Evolutionary conservation across 139 green algal genomes (phyloP).

Genomic region (Micractinium sp.): DNA sequence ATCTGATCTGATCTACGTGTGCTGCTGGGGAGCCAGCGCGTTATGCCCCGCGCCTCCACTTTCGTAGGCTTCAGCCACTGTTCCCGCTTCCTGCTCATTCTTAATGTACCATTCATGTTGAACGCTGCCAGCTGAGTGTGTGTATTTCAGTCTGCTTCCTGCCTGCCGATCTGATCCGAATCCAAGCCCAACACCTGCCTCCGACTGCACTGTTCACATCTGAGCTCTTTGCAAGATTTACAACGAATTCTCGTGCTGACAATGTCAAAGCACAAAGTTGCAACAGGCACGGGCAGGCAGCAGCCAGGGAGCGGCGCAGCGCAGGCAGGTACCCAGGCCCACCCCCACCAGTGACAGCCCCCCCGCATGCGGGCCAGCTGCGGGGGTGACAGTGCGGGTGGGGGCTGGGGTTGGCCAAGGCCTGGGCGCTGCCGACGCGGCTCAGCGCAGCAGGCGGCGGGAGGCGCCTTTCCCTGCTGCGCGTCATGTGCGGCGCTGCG

Average conservation of each 20-base stretch:
- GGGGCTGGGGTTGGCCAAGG: neutral
- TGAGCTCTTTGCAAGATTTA: neutral
- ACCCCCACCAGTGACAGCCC: neutral
- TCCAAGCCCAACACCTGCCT: no score
- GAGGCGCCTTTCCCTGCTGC: conserved; percentile 23
- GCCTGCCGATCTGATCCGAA: neutral
- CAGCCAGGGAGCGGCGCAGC: neutral
- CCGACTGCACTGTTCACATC: no score
- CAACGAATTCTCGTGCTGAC: neutral
- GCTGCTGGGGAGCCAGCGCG: no score
- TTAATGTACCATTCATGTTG: no score
- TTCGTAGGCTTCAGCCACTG: no score
- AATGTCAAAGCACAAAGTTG: neutral
- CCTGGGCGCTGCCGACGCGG: neutral
- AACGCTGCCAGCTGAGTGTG: no score
- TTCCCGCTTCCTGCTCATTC: no score
- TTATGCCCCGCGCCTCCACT: no score
- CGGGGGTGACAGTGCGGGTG: no score
- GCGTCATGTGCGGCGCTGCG: conserved; percentile 29
- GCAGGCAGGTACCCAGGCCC: neutral
- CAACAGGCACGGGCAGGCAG: neutral
- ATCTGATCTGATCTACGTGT: no score
- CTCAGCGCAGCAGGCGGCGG: conserved; percentile 23
- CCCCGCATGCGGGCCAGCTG: conserved; percentile 17
- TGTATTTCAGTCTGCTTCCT: neutral